Evolutionary conservation across 306 rosid genomes (phyloP).

Genomic region (Fragaria nilgerrensis): DNA sequence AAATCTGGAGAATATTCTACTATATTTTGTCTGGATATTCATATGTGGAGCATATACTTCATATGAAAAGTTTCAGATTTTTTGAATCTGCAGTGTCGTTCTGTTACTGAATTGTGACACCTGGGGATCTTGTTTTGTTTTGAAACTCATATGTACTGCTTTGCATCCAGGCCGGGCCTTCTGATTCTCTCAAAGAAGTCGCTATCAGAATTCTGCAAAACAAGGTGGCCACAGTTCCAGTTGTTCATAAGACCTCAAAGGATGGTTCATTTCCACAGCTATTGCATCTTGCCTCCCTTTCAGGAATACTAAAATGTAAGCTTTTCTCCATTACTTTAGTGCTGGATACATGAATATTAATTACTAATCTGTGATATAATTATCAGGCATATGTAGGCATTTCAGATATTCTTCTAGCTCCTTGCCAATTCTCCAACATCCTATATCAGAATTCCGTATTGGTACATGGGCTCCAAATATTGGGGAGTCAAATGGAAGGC

Average conservation of each 20-base stretch:
- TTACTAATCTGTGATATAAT: conserved; percentile 38
- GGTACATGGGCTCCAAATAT: conserved; percentile 84
- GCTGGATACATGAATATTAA: conserved; percentile 25
- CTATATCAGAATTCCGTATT: conserved; percentile 67
- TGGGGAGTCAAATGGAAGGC: conserved; percentile 63
- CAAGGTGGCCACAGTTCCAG: conserved; percentile 68
- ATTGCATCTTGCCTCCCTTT: conserved; percentile 70
- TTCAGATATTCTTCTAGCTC: conserved; percentile 65
- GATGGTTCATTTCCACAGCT: conserved; percentile 67
- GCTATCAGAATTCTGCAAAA: conserved; percentile 70
- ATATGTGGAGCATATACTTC: conserved; percentile 1
- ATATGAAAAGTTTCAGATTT: background rate
- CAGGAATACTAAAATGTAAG: conserved; percentile 72
- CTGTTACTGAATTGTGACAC: conserved; percentile 12
- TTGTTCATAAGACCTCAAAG: conserved; percentile 48
- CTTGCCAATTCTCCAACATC: conserved; percentile 76
- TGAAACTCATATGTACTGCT: conserved; percentile 15
- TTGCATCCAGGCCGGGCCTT: conserved; percentile 64
- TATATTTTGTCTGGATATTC: background rate
- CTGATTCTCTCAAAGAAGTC: conserved; percentile 66
- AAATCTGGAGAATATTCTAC: background rate
- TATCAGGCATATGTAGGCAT: conserved; percentile 82
- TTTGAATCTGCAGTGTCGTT: background rate
- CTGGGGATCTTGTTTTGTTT: background rate
- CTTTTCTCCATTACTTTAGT: conserved; percentile 20